Evolutionary conservation across 768 basidiomycete genomes (phyloP).

Genomic region (Lactarius psammicola): DNA sequence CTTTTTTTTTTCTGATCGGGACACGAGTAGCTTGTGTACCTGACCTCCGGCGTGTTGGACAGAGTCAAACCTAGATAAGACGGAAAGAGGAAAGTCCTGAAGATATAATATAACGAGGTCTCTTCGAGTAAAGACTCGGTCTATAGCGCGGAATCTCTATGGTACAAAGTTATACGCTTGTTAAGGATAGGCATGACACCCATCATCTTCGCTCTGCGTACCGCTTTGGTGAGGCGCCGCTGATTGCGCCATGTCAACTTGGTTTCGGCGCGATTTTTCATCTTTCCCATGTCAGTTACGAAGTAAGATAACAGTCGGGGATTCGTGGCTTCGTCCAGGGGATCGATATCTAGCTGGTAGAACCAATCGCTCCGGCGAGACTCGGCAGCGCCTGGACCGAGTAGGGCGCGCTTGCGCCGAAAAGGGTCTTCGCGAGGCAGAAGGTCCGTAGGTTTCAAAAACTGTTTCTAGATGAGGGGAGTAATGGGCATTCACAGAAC

Average conservation of each 20-base stretch:
- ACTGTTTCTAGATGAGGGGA: slow-evolving; percentile 36
- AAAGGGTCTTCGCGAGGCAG: slow-evolving; percentile 35
- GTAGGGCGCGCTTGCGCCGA: slow-evolving; percentile 36
- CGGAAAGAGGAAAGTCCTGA: background rate
- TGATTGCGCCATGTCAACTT: slow-evolving; percentile 77
- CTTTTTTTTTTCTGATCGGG: slow-evolving; percentile 1
- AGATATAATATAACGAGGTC: background rate
- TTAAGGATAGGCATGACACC: slow-evolving; percentile 63
- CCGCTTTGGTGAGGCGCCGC: slow-evolving; percentile 75
- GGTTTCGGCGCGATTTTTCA: slow-evolving; percentile 65
- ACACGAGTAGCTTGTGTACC: slow-evolving; percentile 16
- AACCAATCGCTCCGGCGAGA: slow-evolving; percentile 66
- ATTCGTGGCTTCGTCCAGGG: slow-evolving; percentile 66
- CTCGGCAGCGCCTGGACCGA: slow-evolving; percentile 55
- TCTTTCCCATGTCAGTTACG: slow-evolving; percentile 78
- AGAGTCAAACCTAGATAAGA: background rate
- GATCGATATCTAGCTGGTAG: slow-evolving; percentile 69
- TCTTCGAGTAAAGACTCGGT: background rate
- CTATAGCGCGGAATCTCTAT: slow-evolving; percentile 3
- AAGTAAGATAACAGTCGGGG: slow-evolving; percentile 54
- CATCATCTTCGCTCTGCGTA: slow-evolving; percentile 89
- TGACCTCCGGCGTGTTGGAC: slow-evolving; percentile 9
- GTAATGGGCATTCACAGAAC: slow-evolving; percentile 14
- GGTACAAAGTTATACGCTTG: slow-evolving; percentile 13
- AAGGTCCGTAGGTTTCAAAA: slow-evolving; percentile 48